These are phyloP conservation scores for Friedmanniomyces simplex DNA, from an alignment of 495 filamentous ascomycete species.

Conservation along the genomic window DNA sequence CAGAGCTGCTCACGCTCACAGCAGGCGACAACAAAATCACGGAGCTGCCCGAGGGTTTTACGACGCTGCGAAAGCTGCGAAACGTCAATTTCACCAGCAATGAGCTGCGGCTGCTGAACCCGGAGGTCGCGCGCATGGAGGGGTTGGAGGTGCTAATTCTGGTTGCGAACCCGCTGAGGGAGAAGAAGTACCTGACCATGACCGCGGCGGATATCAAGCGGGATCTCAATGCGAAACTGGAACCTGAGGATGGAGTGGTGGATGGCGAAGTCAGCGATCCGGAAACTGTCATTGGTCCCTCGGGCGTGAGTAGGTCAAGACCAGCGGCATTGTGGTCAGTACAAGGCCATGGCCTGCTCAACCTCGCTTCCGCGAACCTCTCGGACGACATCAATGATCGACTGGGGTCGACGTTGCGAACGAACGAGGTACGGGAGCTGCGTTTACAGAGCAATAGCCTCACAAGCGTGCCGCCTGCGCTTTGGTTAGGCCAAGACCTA, in stretches of 20 bases:
- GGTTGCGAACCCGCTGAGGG: constrained; percentile 74
- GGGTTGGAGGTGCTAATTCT: constrained; percentile 61
- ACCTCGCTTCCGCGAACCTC: constrained; percentile 40
- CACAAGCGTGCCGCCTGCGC: constrained; percentile 49
- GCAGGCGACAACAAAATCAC: constrained; percentile 73
- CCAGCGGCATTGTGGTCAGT: constrained; percentile 18
- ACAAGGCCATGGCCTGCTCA: constrained; percentile 23
- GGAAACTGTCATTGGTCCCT: constrained; percentile 4
- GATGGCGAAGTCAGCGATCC: background rate
- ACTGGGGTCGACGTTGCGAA: constrained; percentile 35
- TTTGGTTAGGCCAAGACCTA: constrained; percentile 58
- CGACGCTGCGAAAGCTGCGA: constrained; percentile 51
- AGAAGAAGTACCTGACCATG: constrained; percentile 74
- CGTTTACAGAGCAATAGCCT: constrained; percentile 70
- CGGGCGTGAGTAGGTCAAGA: background rate
- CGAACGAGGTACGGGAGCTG: constrained; percentile 44
- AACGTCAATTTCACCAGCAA: constrained; percentile 78
- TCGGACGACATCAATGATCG: constrained; percentile 35
- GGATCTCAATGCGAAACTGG: constrained; percentile 58
- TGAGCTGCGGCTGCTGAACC: constrained; percentile 62
- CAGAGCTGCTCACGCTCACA: constrained; percentile 56
- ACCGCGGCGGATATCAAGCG: constrained; percentile 71
- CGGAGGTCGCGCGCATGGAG: constrained; percentile 71
- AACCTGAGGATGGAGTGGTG: constrained; percentile 35
- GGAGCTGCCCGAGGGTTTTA: constrained; percentile 64